Conservation (phyloP, 352 stramenopile species). For the Pythium sukuiense region DNA sequence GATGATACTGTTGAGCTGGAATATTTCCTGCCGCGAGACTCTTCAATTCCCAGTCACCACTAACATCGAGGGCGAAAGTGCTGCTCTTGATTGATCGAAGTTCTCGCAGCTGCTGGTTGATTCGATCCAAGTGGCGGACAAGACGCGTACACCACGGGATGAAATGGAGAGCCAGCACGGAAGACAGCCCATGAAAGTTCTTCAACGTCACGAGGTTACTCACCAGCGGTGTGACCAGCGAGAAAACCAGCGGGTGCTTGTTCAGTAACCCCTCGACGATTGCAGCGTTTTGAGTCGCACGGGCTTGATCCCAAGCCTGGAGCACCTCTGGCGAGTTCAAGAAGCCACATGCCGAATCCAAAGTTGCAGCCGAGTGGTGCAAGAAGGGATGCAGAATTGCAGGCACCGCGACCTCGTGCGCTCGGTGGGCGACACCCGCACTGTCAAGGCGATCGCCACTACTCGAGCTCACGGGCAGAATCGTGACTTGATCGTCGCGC, state of each 20-base stretch:
- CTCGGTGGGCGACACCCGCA: constrained; percentile 29
- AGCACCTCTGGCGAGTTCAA: constrained; percentile 32
- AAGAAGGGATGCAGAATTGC: constrained; percentile 78
- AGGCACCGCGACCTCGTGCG: constrained; percentile 50
- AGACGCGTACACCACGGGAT: constrained; percentile 75
- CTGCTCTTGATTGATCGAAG: constrained; percentile 28
- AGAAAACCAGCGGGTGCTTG: constrained; percentile 55
- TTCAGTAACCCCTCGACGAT: constrained; percentile 25
- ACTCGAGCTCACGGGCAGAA: constrained; percentile 61
- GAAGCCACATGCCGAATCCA: constrained; percentile 58
- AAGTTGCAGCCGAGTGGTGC: constrained; percentile 56
- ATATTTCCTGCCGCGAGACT: constrained; percentile 87
- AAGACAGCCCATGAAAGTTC: constrained; percentile 68
- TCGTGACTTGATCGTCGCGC: constrained; percentile 87
- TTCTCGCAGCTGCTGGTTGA: constrained; percentile 53
- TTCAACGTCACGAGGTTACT: constrained; percentile 64
- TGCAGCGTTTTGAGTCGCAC: neutral
- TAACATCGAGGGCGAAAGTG: constrained; percentile 62
- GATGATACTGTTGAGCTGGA: constrained; percentile 83
- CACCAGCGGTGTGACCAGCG: constrained; percentile 63
- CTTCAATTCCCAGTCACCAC: constrained; percentile 86
- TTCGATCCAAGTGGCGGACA: constrained; percentile 65
- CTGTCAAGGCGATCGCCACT: constrained; percentile 29
- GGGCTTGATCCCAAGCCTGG: constrained; percentile 2
- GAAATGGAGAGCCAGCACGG: constrained; percentile 70